Conservation (phyloP, 441 rosid genomes). For the Flueggea neowawraea region DNA sequence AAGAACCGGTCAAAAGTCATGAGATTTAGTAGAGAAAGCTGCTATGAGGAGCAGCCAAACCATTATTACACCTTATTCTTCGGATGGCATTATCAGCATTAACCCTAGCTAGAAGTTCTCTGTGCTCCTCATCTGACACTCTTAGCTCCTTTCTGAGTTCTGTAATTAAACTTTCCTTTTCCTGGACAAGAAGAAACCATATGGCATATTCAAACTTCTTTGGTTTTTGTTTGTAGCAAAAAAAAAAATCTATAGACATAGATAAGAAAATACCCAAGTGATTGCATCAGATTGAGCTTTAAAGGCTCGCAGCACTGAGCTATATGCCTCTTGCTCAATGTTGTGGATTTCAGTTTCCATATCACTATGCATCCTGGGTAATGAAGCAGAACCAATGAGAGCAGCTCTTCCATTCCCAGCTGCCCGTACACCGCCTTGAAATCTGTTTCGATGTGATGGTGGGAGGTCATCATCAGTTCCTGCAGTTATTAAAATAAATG, state of each 20-base stretch:
- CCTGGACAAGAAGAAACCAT: constrained; percentile 43
- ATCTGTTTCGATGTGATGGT: constrained; percentile 90
- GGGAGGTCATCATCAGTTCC: constrained; percentile 99
- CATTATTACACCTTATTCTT: constrained; percentile 73
- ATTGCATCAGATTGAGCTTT: constrained; percentile 99
- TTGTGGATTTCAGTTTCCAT: constrained; percentile 97
- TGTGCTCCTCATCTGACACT: constrained; percentile 98
- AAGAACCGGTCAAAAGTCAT: constrained; percentile 4
- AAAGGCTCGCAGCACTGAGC: constrained; percentile 90
- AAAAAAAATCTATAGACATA: background rate
- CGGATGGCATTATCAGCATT: constrained; percentile 83
- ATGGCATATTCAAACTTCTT: background rate
- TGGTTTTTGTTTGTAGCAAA: background rate
- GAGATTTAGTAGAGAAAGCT: background rate
- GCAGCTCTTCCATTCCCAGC: constrained; percentile 87
- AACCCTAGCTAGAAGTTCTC: constrained; percentile 83
- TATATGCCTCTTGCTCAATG: constrained; percentile 95
- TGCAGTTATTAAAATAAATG: constrained; percentile 22
- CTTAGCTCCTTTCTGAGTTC: constrained; percentile 96
- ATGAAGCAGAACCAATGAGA: constrained; percentile 50
- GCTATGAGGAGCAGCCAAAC: background rate
- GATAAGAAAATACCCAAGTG: constrained; percentile 66
- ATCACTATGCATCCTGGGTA: constrained; percentile 73
- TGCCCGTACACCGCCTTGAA: constrained; percentile 68
- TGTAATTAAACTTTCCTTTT: constrained; percentile 94